Evolutionary conservation across 345 rosid species (phyloP), one percentile per base, ranked within the genome.

Genomic region (Erucastrum elatum): DNA sequence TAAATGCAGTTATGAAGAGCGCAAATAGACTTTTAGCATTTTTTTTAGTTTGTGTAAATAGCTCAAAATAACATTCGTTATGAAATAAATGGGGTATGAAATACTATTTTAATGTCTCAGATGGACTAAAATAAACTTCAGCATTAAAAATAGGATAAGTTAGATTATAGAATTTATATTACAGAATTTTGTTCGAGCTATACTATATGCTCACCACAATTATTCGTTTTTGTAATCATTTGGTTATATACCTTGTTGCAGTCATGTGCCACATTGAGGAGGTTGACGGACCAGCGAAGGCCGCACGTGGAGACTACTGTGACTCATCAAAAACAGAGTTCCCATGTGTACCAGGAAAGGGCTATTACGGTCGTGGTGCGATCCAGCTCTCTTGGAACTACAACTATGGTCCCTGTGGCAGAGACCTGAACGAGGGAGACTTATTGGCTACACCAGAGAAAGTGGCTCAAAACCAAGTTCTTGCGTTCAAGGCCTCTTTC

Each of bases 341-440:
- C 61, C 91, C 91, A 0, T 88, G 94, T 82, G 83, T 55, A 49
- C 75, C 81, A 0, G 81, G 74, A 31, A 88, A 87, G 81, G 66
- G 34, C 0, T 91, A 91, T 84, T 85, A 76, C 15, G 94, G 97
- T 0, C 87, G 92, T 0, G 92, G 96, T 49, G 89, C 90, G 0
- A 70, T 89, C 71, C 94, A 88, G 71, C 83, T 90, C 46, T 63
- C 94, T 6, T 64, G 91, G 86, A 91, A 91, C 81, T 74, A 1
- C 80, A 91, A 89, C 87, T 91, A 91, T 2, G 88, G 89, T 16
- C 49, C 64, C 0, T 91, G 92, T 0, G 97, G 94, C 7, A 10
- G 64, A 5, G 86, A 81, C 71, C 71, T 74, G 5, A 62, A 81
- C 1, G 85, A 90, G 64, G 82, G 55, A 46, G 55, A 87, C 3